Evolutionary conservation across 176 grass and related monocot genomes (phyloP).

Genomic region (Cenchrus fungigraminus): DNA sequence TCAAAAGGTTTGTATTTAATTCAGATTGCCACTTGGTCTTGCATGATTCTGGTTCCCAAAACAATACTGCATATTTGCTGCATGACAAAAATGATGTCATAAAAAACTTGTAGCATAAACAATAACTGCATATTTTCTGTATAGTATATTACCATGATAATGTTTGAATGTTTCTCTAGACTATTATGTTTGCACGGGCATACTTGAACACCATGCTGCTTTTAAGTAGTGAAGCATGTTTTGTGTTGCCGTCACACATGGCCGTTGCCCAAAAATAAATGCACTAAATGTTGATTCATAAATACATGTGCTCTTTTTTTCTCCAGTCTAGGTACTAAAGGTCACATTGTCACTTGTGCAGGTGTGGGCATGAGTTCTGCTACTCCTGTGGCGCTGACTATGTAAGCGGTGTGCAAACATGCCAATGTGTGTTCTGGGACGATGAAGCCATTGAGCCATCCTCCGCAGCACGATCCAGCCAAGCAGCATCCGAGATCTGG

Average conservation of each 20-base stretch:
- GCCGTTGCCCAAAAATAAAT: background rate
- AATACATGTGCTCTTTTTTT: background rate
- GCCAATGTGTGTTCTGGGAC: slow-evolving; percentile 87
- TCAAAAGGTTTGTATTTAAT: background rate
- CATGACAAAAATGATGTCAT: background rate
- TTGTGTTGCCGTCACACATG: background rate
- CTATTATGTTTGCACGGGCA: background rate
- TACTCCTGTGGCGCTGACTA: slow-evolving; percentile 89
- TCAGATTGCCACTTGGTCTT: background rate
- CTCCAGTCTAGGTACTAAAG: background rate
- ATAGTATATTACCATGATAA: background rate
- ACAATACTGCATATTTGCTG: background rate
- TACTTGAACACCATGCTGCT: background rate
- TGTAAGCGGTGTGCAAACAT: slow-evolving; percentile 68
- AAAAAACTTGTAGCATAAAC: background rate
- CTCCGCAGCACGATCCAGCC: slow-evolving; percentile 42
- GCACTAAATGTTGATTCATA: background rate
- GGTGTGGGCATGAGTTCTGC: slow-evolving; percentile 99
- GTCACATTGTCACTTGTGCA: slow-evolving; percentile 35
- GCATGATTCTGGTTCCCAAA: background rate
- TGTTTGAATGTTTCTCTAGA: background rate
- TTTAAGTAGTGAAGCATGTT: background rate
- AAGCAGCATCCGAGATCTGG: slow-evolving; percentile 78
- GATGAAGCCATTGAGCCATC: slow-evolving; percentile 45
- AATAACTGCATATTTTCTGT: background rate